These are phyloP conservation scores for Coprinellus micaceus DNA, from an alignment of 768 basidiomycete species.

Conservation along the genomic window DNA sequence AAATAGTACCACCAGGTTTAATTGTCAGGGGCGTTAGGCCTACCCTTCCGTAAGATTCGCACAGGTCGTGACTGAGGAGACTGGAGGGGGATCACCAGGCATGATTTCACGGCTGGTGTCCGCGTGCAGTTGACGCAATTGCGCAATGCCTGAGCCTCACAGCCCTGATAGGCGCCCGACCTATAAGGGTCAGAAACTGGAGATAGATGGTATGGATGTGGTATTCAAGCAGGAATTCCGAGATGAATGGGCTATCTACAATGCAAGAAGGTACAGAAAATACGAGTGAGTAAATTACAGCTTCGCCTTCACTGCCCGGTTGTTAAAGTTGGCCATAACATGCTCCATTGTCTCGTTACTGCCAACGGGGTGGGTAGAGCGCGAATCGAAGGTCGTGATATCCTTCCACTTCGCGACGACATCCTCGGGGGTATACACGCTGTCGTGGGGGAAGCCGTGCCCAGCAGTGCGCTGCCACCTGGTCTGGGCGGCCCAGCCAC, in stretches of 20 bases:
- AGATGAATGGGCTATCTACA: neutral
- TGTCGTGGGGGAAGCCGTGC: slow-evolving; percentile 79
- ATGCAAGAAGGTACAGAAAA: neutral
- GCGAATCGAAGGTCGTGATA: slow-evolving; percentile 85
- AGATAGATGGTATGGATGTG: neutral
- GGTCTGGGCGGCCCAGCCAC: slow-evolving; percentile 89
- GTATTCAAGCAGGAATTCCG: neutral
- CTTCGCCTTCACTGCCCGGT: slow-evolving; percentile 49
- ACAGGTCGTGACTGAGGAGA: too few relatives aligned
- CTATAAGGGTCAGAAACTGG: neutral
- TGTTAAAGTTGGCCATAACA: slow-evolving; percentile 50
- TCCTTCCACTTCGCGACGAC: slow-evolving; percentile 74
- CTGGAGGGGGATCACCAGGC: too few relatives aligned
- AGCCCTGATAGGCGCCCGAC: too few relatives aligned
- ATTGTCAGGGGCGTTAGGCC: too few relatives aligned
- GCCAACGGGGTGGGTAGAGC: slow-evolving; percentile 76
- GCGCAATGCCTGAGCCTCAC: too few relatives aligned
- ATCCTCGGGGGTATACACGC: slow-evolving; percentile 74
- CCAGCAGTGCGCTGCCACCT: slow-evolving; percentile 93
- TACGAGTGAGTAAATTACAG: slow-evolving; percentile 31
- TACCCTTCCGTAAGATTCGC: too few relatives aligned
- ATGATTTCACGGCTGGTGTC: too few relatives aligned
- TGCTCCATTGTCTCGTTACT: slow-evolving; percentile 75
- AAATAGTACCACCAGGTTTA: neutral
- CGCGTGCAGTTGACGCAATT: too few relatives aligned